phyloP scores from a whole-genome alignment of 352 stramenopile genomes.

The Phytophthora tubulina region DNA sequence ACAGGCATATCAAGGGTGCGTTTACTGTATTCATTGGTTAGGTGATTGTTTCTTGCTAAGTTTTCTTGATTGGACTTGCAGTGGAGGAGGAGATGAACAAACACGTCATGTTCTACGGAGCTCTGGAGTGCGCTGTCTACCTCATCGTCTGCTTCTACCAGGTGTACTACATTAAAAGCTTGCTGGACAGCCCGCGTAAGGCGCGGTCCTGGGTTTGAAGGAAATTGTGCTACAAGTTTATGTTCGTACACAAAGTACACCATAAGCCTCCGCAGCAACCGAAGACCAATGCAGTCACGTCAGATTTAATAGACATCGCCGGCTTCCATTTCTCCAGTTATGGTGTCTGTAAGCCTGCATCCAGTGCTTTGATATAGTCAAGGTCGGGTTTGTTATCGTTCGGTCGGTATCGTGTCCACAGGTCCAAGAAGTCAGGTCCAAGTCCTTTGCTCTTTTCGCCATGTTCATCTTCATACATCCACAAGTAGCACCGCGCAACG shows the following conservation, averaged over 20 bases:
- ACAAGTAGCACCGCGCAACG: constrained; percentile 64
- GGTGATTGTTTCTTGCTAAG: neutral
- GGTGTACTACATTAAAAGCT: constrained; percentile 82
- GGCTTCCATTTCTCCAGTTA: constrained; percentile 14
- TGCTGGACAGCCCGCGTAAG: constrained; percentile 68
- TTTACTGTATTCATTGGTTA: neutral
- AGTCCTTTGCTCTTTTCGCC: constrained; percentile 44
- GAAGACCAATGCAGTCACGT: neutral
- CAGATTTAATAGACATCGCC: constrained; percentile 39
- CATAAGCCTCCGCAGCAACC: neutral
- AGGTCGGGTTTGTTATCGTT: constrained; percentile 68
- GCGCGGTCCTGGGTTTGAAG: constrained; percentile 60
- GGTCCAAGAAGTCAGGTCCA: constrained; percentile 54
- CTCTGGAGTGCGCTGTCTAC: constrained; percentile 79
- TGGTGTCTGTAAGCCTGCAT: constrained; percentile 54
- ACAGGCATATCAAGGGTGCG: constrained; percentile 79
- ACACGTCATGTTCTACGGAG: constrained; percentile 77
- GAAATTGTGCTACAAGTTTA: neutral
- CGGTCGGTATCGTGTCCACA: constrained; percentile 67
- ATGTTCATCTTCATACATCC: constrained; percentile 71
- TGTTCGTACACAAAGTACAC: too few relatives aligned
- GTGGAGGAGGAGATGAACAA: constrained; percentile 85
- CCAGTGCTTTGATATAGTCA: constrained; percentile 65
- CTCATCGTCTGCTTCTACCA: constrained; percentile 74
- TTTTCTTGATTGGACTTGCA: constrained; percentile 29